phyloP scores from a whole-genome alignment of 768 basidiomycete genomes.

The Serendipita indica region DNA sequence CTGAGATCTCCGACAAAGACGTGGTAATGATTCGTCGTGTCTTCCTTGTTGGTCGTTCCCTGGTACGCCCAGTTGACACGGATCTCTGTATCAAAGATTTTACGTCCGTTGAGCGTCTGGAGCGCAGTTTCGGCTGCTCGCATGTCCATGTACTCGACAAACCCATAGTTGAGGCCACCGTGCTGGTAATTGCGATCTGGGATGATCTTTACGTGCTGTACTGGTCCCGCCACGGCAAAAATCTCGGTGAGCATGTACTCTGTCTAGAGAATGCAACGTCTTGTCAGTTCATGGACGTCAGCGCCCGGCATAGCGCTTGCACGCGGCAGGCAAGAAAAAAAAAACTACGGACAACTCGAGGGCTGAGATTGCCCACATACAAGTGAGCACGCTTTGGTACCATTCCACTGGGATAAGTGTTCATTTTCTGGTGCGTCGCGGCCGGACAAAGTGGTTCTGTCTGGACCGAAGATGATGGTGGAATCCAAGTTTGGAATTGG shows the following conservation, averaged over 20 bases:
- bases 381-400: conserved; percentile 82
- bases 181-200: conserved; percentile 99
- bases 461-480: too few species aligned
- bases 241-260: conserved; percentile 99
- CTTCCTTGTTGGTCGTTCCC: conserved; percentile 96
- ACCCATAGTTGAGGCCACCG: conserved; percentile 98
- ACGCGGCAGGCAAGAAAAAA: background rate
- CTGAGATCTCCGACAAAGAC: conserved; percentile 99
- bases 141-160: conserved; percentile 99
- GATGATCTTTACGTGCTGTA: conserved; percentile 99
- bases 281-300: background rate
- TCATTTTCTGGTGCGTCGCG: background rate
- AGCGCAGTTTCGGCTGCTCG: conserved; percentile 97
- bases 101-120: conserved; percentile 94
- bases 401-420: conserved; percentile 5
- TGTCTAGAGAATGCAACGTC: conserved; percentile 26
- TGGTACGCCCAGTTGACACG: conserved; percentile 99
- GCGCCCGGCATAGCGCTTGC: background rate
- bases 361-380: conserved; percentile 95
- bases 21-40: conserved; percentile 93
- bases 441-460: background rate
- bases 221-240: conserved; percentile 90
- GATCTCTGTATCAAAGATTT: conserved; percentile 99
- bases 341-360: conserved; percentile 41
- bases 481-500: background rate